Evolutionary conservation across 768 basidiomycete genomes (phyloP).

Genomic region (Calocybe cyanea): DNA sequence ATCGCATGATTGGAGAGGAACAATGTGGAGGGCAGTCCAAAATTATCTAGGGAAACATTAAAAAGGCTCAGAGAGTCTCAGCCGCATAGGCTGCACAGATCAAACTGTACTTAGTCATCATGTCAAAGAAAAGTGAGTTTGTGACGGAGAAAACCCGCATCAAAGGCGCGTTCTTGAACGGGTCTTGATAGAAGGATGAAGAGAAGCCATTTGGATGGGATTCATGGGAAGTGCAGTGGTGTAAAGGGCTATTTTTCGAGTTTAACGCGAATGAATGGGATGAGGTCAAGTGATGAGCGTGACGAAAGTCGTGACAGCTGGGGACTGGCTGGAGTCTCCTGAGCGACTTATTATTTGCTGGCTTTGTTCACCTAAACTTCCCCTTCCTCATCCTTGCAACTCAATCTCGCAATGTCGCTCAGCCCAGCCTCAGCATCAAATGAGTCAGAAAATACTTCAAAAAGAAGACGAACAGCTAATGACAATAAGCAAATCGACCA

Average conservation of each 20-base stretch:
- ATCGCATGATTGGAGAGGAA: background rate
- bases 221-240: conserved; percentile 8
- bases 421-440: conserved; percentile 60
- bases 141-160: conserved; percentile 14
- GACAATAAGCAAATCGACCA: conserved; percentile 28
- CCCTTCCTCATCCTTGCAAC: conserved; percentile 15
- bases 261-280: conserved; percentile 8
- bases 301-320: conserved; percentile 11
- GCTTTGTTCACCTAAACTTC: conserved; percentile 10
- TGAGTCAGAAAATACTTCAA: conserved; percentile 48
- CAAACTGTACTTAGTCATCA: background rate
- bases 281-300: conserved; percentile 14
- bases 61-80: conserved; percentile 12
- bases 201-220: conserved; percentile 4
- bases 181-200: conserved; percentile 10
- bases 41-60: conserved; percentile 7
- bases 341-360: conserved; percentile 14
- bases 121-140: background rate
- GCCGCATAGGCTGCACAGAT: conserved; percentile 4
- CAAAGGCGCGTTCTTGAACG: conserved; percentile 3
- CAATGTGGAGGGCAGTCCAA: conserved; percentile 3
- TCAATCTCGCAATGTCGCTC: conserved; percentile 51
- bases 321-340: conserved; percentile 12
- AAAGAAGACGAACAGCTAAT: conserved; percentile 52
- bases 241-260: background rate